These are phyloP conservation scores for Aureobasidium lini DNA, from an alignment of 2,329 filamentous ascomycete species.

Conservation along the genomic window DNA sequence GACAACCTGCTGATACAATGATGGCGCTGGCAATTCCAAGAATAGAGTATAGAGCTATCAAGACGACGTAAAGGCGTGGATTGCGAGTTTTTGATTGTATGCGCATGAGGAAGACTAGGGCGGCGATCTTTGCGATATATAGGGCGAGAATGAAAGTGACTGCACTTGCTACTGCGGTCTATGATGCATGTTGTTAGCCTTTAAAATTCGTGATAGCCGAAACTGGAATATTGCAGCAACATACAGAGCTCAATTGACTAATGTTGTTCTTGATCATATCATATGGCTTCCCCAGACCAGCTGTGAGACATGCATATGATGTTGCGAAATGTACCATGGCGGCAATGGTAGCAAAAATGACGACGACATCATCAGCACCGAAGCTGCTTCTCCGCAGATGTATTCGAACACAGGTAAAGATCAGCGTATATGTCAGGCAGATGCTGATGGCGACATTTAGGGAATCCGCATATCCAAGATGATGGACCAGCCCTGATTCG, in stretches of 20 bases:
- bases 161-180: constrained; percentile 24
- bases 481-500: background rate
- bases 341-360: constrained; percentile 23
- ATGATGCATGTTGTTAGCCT: background rate
- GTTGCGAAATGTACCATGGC: constrained; percentile 24
- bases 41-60: constrained; percentile 19
- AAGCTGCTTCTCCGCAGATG: constrained; percentile 25
- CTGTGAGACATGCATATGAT: constrained; percentile 22
- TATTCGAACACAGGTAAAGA: constrained; percentile 23
- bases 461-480: constrained; percentile 21
- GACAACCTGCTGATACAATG: constrained; percentile 22
- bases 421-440: constrained; percentile 26
- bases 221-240: background rate
- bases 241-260: constrained; percentile 21
- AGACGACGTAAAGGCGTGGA: constrained; percentile 17
- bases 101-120: constrained; percentile 26
- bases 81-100: constrained; percentile 15
- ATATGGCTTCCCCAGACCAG: constrained; percentile 25
- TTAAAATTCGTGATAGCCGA: too few relatives aligned
- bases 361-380: constrained; percentile 24
- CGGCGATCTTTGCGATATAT: constrained; percentile 26
- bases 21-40: constrained; percentile 26
- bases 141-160: constrained; percentile 25
- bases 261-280: constrained; percentile 17
- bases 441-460: constrained; percentile 25